Percentiles rank a stretch among this genome's conserved stretches.
phyloP scores from a whole-genome alignment of 1,284 basidiomycete species.

The Trametes pubescens region DNA sequence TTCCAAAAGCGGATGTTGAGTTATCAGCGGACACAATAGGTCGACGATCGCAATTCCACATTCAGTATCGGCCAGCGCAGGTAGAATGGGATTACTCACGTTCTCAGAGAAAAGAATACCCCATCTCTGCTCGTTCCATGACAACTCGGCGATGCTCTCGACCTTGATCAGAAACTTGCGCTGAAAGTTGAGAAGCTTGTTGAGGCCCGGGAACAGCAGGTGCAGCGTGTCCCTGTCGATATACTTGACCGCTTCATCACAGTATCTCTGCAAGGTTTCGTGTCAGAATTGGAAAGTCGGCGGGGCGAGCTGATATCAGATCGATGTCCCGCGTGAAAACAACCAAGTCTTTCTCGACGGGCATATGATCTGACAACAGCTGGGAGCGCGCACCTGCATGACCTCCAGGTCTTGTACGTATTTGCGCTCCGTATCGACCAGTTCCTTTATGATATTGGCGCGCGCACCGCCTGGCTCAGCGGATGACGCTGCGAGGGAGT shows the following conservation, averaged over 20 bases:
- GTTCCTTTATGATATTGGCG: slow-evolving; percentile 82
- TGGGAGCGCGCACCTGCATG: slow-evolving; percentile 77
- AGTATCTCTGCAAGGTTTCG: slow-evolving; percentile 71
- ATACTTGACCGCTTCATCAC: slow-evolving; percentile 80
- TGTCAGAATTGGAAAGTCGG: slow-evolving; percentile 16
- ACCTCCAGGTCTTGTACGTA: slow-evolving; percentile 98
- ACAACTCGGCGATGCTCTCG: slow-evolving; percentile 83
- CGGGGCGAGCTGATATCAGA: too few species aligned
- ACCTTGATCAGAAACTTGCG: slow-evolving; percentile 95
- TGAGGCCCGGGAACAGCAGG: slow-evolving; percentile 94
- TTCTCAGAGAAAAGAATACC: slow-evolving; percentile 83
- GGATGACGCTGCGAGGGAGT: slow-evolving; percentile 36
- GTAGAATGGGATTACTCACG: slow-evolving; percentile 58
- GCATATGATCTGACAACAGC: slow-evolving; percentile 15
- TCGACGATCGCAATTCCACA: slow-evolving; percentile 44
- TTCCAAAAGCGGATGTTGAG: slow-evolving; percentile 46
- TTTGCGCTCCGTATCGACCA: slow-evolving; percentile 95
- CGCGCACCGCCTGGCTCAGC: slow-evolving; percentile 51
- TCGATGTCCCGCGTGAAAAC: too few species aligned
- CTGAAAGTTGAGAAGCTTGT: slow-evolving; percentile 97
- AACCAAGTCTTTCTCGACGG: too few species aligned
- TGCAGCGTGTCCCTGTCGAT: slow-evolving; percentile 96
- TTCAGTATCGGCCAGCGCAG: slow-evolving; percentile 41
- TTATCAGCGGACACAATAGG: slow-evolving; percentile 45
- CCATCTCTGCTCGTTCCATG: slow-evolving; percentile 93